Evolutionary conservation across 768 basidiomycete genomes (phyloP), one percentile per base, ranked within the genome.

Genomic region (Pulveroboletus sp.): DNA sequence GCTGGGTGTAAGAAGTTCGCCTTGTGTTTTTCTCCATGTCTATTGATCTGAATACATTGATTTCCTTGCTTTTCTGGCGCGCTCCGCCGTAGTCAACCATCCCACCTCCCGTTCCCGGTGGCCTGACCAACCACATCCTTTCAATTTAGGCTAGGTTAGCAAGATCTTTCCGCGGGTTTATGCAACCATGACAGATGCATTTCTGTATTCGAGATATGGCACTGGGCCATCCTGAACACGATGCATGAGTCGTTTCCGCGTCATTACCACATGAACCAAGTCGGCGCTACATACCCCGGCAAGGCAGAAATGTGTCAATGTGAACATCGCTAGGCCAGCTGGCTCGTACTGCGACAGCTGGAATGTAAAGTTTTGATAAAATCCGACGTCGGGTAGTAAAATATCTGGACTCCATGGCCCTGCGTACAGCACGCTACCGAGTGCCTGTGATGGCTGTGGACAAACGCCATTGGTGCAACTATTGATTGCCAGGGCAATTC

Each of bases 321-420:
- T 52, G 32, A 60, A 62, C 24, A 58, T 58, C 1, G 45, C 61
- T 36, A 11, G 19, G 8, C 53, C 56, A 16, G 49, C 39, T 4
- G 46, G 47, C 36, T 51, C 27, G 31, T 63, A 51, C 25, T 53
- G 47, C 13, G 38, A 40, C 27, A 51, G 35, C 31, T 44, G 35
- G 29, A 57, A 44, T 8, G 54, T 54, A 17, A 64, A 56, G 46
- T 55, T 63, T 32, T 56, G 56, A 40, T 65, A 63, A 46, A 36
- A 48, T 27, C 52, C 59, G 5, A 48, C 21, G 6, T 34, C 42
- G 21, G 46, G 43, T 4, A 23, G 24, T 11, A 41, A 21, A 27
- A 37, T 47, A n/a, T 25, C 6, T 12, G 49, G 57, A 9, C 51
- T 39, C 55, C 51, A 59, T 6, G 48, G 33, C 8, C 61, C 61